These are phyloP conservation scores for Candida nitratophila DNA, from an alignment of 805 yeast genomes.

Conservation along the genomic window DNA sequence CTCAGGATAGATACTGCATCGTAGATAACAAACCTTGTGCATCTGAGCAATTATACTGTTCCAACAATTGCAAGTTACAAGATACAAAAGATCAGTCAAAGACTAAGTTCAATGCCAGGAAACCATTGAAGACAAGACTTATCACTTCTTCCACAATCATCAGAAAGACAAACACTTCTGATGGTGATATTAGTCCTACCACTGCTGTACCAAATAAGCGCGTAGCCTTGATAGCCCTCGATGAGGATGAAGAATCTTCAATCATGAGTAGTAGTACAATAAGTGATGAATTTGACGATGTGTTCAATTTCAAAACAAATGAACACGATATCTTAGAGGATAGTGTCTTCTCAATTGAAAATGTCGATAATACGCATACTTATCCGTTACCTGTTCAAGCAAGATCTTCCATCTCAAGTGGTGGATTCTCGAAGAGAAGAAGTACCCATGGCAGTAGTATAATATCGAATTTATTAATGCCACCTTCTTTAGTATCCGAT, in stretches of 20 bases:
- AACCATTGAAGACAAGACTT: neutral
- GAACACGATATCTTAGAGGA: constrained; percentile 5
- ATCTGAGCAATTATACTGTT: constrained; percentile 10
- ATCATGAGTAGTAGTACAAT: too few species aligned
- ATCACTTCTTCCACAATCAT: constrained; percentile 12
- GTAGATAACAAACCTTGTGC: constrained; percentile 12
- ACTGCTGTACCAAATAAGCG: too few species aligned
- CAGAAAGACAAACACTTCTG: neutral
- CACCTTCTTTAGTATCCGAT: constrained; percentile 2
- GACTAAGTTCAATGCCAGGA: neutral
- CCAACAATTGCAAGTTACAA: constrained; percentile 13
- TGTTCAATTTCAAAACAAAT: constrained; percentile 16
- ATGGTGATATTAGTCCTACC: neutral
- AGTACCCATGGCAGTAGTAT: constrained; percentile 6
- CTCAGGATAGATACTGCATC: constrained; percentile 18
- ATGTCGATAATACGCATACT: neutral
- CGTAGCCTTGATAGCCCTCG: too few species aligned
- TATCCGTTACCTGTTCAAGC: neutral
- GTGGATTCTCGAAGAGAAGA: constrained; percentile 1
- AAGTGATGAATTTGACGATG: constrained; percentile 12
- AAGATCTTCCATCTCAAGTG: constrained; percentile 1
- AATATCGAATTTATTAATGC: constrained; percentile 4
- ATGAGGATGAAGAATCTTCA: too few species aligned
- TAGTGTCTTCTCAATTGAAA: constrained; percentile 1
- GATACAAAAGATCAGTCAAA: constrained; percentile 6